phyloP scores from a whole-genome alignment of 2,329 filamentous ascomycete species.

The Aspergillus fischeri region DNA sequence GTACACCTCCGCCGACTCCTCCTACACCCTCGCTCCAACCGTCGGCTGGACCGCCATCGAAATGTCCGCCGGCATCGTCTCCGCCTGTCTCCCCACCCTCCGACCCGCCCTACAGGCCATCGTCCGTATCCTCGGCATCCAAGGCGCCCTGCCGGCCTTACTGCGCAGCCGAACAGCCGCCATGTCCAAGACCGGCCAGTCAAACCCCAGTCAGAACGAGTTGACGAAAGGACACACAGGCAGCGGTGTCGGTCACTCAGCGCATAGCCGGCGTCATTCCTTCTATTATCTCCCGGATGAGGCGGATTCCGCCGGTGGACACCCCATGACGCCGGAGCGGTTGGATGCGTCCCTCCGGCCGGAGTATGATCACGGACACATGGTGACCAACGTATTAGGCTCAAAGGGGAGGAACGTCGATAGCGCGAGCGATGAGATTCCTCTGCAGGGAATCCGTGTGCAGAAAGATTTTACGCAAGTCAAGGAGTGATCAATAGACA shows the following conservation, averaged over 20 bases:
- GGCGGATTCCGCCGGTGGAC: not conserved
- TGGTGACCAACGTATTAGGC: slow-evolving; percentile 16
- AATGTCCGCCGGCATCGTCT: slow-evolving; percentile 26
- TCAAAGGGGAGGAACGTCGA: not conserved
- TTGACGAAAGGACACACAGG: not conserved
- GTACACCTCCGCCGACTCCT: slow-evolving; percentile 18
- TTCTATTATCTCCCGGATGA: slow-evolving; percentile 20
- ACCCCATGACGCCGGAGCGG: not conserved
- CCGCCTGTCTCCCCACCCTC: slow-evolving; percentile 24
- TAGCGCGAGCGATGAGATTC: slow-evolving; percentile 17
- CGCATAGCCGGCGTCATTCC: slow-evolving; percentile 4
- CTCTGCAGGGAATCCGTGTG: slow-evolving; percentile 17
- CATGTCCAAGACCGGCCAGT: slow-evolving; percentile 4
- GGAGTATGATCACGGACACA: slow-evolving; percentile 15
- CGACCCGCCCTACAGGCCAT: slow-evolving; percentile 20
- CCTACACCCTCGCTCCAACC: slow-evolving; percentile 26
- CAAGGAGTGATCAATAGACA: not conserved
- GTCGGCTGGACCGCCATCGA: slow-evolving; percentile 28
- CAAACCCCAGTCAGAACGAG: not conserved
- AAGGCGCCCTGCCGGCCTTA: slow-evolving; percentile 8
- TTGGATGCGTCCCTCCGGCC: slow-evolving; percentile 14
- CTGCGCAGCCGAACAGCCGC: slow-evolving; percentile 8
- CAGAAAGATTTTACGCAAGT: slow-evolving; percentile 16
- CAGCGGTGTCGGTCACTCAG: not conserved
- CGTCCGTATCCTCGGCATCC: slow-evolving; percentile 16